Percentiles rank a stretch among this genome's conserved stretches.
phyloP scores from a whole-genome alignment of 257 asterid genomes.

The Paulownia fortunei region DNA sequence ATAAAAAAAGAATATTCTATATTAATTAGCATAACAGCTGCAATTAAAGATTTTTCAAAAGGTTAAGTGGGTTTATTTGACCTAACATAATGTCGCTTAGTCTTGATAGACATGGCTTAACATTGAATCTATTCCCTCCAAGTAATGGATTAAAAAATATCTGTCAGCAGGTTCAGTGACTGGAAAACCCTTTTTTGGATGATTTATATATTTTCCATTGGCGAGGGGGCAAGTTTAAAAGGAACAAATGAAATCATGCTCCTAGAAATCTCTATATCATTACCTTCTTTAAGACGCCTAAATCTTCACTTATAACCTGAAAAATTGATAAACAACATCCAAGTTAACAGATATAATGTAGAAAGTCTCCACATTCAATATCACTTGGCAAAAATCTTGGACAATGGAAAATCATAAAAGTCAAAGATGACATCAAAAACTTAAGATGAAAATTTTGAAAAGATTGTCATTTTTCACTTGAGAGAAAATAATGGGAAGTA shows the following conservation, averaged over 20 bases:
- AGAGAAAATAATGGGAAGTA: neutral
- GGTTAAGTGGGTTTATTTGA: no score
- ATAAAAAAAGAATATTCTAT: no score
- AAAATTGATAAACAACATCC: constrained; percentile 19
- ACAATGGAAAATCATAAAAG: neutral
- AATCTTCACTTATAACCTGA: constrained; percentile 89
- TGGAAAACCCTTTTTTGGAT: neutral
- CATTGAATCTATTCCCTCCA: neutral
- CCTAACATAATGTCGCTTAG: no score
- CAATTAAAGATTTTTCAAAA: no score
- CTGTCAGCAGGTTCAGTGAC: no score
- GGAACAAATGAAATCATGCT: constrained; percentile 24
- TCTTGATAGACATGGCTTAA: no score
- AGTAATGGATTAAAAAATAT: no score
- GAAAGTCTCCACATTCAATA: constrained; percentile 2
- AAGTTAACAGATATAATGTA: neutral
- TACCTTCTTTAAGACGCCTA: constrained; percentile 92
- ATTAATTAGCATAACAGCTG: no score
- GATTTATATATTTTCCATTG: neutral
- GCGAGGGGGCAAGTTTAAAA: neutral
- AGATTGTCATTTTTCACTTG: neutral
- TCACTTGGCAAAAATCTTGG: neutral
- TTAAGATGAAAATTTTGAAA: neutral
- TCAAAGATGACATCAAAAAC: neutral
- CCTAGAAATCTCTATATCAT: neutral